A percentile compares a stretch with the other conserved stretches of the same genome.
Evolutionary conservation across 1,284 basidiomycete species (phyloP).

Genomic region (Fomes fomentarius): DNA sequence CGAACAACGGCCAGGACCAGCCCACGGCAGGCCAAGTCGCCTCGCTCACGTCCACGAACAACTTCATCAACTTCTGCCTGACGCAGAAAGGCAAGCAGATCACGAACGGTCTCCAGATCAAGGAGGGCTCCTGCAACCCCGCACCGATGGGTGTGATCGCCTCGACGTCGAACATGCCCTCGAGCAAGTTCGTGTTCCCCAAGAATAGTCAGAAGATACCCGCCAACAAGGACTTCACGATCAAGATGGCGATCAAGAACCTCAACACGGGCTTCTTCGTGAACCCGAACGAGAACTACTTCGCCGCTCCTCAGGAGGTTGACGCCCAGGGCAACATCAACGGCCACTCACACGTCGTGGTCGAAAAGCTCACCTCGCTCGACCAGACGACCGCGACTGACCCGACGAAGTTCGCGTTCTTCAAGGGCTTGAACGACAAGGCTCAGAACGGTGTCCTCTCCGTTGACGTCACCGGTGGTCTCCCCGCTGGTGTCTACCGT

Average conservation of each 20-base stretch:
- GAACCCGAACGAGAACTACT: conserved; percentile 64
- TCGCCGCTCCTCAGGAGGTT: conserved; percentile 67
- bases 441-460: conserved; percentile 53
- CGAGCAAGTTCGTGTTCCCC: conserved; percentile 59
- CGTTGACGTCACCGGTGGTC: conserved; percentile 55
- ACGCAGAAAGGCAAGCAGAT: conserved; percentile 38
- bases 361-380: conserved; percentile 54
- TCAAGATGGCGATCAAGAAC: conserved; percentile 57
- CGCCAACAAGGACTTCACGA: conserved; percentile 58
- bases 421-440: conserved; percentile 63
- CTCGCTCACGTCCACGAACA: conserved; percentile 53
- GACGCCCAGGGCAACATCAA: conserved; percentile 53
- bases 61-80: conserved; percentile 57
- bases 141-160: conserved; percentile 66
- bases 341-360: conserved; percentile 69
- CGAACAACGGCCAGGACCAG: conserved; percentile 43
- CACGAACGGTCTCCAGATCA: conserved; percentile 49
- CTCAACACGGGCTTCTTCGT: conserved; percentile 65
- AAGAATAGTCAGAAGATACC: conserved; percentile 55
- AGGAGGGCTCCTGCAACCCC: conserved; percentile 64
- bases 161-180: conserved; percentile 57
- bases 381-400: conserved; percentile 55
- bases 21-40: conserved; percentile 45
- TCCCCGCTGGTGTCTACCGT: conserved; percentile 64
- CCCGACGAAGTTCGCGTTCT: conserved; percentile 64